Evolutionary conservation across 805 yeast species (phyloP), one percentile per base, ranked within the genome.

Genomic region (Ogataea neopini): DNA sequence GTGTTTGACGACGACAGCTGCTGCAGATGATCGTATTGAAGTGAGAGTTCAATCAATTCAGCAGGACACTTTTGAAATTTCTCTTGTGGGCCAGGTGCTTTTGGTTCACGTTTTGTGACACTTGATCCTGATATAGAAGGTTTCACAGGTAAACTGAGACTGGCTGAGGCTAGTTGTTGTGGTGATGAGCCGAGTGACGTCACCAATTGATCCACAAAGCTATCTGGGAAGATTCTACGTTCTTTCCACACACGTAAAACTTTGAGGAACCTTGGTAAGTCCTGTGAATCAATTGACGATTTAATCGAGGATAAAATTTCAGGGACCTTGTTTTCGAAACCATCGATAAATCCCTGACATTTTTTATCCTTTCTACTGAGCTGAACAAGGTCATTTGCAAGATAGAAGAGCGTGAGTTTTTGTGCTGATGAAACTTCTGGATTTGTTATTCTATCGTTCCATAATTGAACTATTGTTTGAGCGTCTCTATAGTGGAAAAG

Each of bases 331-430:
- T 63, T 60, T 10, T 79, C 73, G 64, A 86, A 88, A 2, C 80
- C 83, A 7, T 65, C 68, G 3, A 84, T 64, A 53, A 84, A 83
- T 40, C 80, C 87, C 3, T 69, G 68, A 46, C 57, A 59, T 57
- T 77, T 80, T 49, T 77, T 73, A 56, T 81, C 80, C 28, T 84
- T 81, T 49, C 83, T 74, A 3, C 90, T 80, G 61, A 86, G 86
- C 64, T 88, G 96, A 1, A 88, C 84, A 18, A 88, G 83, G 54
- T 88, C 96, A 63, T 88, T 88, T 43, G 86, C 84, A 11, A 88
- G 69, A 59, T 88, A 88, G 19, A 88, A 72, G 47, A 85, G 66
- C 2, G 84, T 74, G 43, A 84, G 71, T 49, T 74, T 76, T 56
- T 76, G 47, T 20, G 53, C 18, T n/a, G 48, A 29, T 25, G 26